A percentile compares a stretch with the other conserved stretches of the same genome.
Conservation (phyloP, 768 basidiomycete genomes). For the Albatrellus ellisii region DNA sequence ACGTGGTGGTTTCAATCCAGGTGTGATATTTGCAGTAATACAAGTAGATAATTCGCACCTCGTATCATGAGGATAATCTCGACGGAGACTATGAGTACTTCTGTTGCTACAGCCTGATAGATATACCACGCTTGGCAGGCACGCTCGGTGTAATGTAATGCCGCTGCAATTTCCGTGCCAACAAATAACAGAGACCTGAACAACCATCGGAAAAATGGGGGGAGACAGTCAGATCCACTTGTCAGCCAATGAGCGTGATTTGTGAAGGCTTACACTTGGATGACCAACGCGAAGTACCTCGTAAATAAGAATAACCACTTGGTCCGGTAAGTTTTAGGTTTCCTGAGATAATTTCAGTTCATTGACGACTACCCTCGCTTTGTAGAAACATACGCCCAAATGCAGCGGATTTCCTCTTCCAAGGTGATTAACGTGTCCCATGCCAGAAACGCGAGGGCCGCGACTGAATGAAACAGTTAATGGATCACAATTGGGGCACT, state of each 20-base stretch:
- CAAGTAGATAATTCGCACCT: conserved; percentile 11
- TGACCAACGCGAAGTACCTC: conserved; percentile 10
- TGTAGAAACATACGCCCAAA: background rate
- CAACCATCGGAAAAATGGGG: background rate
- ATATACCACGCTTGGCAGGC: conserved; percentile 12
- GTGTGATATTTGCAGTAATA: background rate
- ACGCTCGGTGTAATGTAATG: conserved; percentile 12
- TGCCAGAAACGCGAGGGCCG: background rate
- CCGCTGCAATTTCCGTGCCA: conserved; percentile 4
- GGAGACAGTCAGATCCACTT: background rate
- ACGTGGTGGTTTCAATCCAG: background rate
- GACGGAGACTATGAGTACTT: conserved; percentile 12
- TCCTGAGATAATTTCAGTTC: conserved; percentile 10
- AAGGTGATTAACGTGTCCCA: conserved; percentile 4
- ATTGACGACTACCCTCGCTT: background rate
- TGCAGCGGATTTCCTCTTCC: background rate
- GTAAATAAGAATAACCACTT: conserved; percentile 19
- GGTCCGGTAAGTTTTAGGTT: conserved; percentile 11
- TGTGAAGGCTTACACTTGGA: conserved; percentile 6
- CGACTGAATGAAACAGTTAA: background rate
- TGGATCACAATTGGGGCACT: too few relatives aligned
- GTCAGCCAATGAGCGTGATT: background rate
- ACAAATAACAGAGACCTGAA: conserved; percentile 9
- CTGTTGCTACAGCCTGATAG: conserved; percentile 7
- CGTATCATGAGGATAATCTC: conserved; percentile 17